Conservation (phyloP, 1,284 basidiomycete genomes). For the Hymenochaete sp. region DNA sequence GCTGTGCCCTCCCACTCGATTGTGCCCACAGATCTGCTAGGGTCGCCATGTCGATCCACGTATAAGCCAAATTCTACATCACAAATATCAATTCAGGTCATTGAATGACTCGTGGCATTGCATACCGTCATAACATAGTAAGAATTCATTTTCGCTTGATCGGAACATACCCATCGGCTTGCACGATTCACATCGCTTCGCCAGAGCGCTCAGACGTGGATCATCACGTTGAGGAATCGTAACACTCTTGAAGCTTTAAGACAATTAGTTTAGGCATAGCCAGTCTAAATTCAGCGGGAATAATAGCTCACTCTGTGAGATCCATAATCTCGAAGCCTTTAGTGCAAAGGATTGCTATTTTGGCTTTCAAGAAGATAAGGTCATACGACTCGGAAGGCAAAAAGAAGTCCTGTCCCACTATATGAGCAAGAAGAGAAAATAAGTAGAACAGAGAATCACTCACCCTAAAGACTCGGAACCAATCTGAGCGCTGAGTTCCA, state of each 20-base stretch:
- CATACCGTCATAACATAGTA: slow-evolving; percentile 87
- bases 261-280: slow-evolving; percentile 13
- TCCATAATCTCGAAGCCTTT: slow-evolving; percentile 99
- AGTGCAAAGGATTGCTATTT: slow-evolving; percentile 84
- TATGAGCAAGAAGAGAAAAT: background rate
- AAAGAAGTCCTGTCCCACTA: slow-evolving; percentile 66
- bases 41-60: slow-evolving; percentile 82
- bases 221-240: slow-evolving; percentile 80
- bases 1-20: slow-evolving; percentile 96
- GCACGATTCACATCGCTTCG: slow-evolving; percentile 75
- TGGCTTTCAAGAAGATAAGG: slow-evolving; percentile 84
- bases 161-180: slow-evolving; percentile 91
- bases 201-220: slow-evolving; percentile 58
- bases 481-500: slow-evolving; percentile 72
- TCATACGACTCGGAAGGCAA: slow-evolving; percentile 83
- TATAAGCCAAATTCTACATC: slow-evolving; percentile 86
- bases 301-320: slow-evolving; percentile 64
- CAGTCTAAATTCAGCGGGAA: background rate
- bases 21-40: slow-evolving; percentile 59
- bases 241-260: slow-evolving; percentile 71
- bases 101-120: slow-evolving; percentile 1
- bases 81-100: slow-evolving; percentile 7
- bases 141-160: slow-evolving; percentile 79
- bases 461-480: slow-evolving; percentile 85
- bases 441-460: slow-evolving; percentile 18